These are phyloP conservation scores for Bipolaris oryzae DNA, from an alignment of 2,329 filamentous ascomycete species.

Conservation along the genomic window DNA sequence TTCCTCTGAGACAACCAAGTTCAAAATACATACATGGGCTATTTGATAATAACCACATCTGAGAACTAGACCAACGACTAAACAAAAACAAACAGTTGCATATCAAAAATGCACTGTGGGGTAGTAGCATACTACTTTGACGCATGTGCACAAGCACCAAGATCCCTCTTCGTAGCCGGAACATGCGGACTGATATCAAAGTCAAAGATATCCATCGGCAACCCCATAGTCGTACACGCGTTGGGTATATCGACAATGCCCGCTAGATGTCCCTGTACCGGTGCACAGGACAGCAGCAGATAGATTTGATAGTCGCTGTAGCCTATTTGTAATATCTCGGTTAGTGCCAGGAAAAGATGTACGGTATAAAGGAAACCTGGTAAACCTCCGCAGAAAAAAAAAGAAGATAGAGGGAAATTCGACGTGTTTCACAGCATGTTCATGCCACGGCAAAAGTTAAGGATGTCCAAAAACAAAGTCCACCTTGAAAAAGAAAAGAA, in stretches of 20 bases:
- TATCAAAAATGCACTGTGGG: background rate
- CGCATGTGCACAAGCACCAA: conserved; percentile 73
- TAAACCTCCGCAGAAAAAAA: background rate
- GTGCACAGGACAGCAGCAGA: conserved; percentile 81
- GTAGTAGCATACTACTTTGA: conserved; percentile 39
- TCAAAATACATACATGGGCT: background rate
- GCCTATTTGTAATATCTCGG: conserved; percentile 31
- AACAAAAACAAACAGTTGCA: background rate
- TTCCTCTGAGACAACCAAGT: background rate
- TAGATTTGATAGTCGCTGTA: conserved; percentile 81
- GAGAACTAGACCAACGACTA: background rate
- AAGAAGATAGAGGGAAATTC: no score
- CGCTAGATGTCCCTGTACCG: conserved; percentile 85
- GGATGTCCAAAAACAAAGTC: no score
- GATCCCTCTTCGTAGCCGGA: conserved; percentile 65
- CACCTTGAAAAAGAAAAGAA: background rate
- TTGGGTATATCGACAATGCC: conserved; percentile 90
- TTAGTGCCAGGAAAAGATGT: background rate
- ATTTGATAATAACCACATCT: background rate
- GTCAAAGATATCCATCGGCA: conserved; percentile 94
- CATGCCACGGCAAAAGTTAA: no score
- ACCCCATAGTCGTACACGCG: conserved; percentile 83
- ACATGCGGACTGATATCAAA: conserved; percentile 81
- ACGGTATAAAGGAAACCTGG: background rate
- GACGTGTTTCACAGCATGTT: no score